Evolutionary conservation across 345 rosid genomes (phyloP).

Genomic region (Theobroma cacao): DNA sequence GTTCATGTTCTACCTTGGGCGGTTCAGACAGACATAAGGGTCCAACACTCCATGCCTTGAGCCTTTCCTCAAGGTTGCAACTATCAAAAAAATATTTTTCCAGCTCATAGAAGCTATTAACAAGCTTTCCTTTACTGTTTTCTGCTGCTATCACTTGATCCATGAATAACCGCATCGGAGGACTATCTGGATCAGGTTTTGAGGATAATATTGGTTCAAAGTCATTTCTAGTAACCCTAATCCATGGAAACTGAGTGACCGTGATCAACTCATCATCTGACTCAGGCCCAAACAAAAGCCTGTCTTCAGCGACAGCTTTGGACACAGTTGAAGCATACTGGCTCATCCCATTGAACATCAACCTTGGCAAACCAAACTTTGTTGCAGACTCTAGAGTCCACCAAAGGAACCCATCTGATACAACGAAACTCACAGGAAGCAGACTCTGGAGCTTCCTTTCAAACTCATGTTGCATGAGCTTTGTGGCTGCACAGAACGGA

Average conservation of each 20-base stretch:
- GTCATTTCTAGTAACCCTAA: conserved; percentile 46
- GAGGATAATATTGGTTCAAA: conserved; percentile 3
- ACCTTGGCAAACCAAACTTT: conserved; percentile 56
- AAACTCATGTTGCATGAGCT: conserved; percentile 50
- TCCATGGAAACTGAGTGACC: conserved; percentile 64
- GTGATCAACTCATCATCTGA: conserved; percentile 44
- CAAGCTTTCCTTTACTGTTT: conserved; percentile 41
- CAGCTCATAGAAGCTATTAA: conserved; percentile 66
- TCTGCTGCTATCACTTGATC: conserved; percentile 1
- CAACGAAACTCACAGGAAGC: conserved; percentile 49
- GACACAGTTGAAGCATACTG: conserved; percentile 22
- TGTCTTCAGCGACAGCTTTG: not conserved
- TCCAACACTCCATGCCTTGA: conserved; percentile 51
- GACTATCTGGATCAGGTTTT: conserved; percentile 15
- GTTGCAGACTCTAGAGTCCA: conserved; percentile 72
- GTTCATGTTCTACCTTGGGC: not conserved
- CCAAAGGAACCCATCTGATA: conserved; percentile 75
- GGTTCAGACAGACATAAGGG: conserved; percentile 47
- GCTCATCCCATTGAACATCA: conserved; percentile 53
- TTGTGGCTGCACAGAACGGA: conserved; percentile 53
- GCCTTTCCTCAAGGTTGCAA: conserved; percentile 7
- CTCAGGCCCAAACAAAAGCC: conserved; percentile 13
- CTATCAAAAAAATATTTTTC: conserved; percentile 52
- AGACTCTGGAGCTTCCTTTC: conserved; percentile 40
- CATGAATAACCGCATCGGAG: conserved; percentile 8